Percentiles rank a stretch among this genome's conserved stretches.
These are phyloP conservation scores for Ophiostoma fasciatum DNA, from an alignment of 2,329 filamentous ascomycete genomes.

Conservation along the genomic window DNA sequence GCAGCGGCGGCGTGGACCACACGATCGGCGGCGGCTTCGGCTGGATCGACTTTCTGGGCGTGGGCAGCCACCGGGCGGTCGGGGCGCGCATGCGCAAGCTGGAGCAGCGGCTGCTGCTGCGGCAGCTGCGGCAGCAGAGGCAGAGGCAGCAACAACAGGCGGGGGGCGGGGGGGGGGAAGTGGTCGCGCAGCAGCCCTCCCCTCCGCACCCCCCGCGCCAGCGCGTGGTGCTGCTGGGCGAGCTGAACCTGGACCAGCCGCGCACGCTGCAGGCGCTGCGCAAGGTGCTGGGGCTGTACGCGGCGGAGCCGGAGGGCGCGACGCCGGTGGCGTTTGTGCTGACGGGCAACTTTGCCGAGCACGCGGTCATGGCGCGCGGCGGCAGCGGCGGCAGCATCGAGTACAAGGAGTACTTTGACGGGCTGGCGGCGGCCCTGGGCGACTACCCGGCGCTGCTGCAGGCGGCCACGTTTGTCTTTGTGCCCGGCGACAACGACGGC, in stretches of 20 bases:
- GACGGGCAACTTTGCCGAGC: slow-evolving; percentile 66
- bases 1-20: slow-evolving; percentile 35
- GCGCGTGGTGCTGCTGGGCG: slow-evolving; percentile 62
- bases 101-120: slow-evolving; percentile 49
- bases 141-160: too few relatives aligned
- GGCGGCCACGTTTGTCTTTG: slow-evolving; percentile 73
- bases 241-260: slow-evolving; percentile 75
- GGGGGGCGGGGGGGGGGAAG: too few relatives aligned
- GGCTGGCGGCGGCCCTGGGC: slow-evolving; percentile 63
- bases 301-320: slow-evolving; percentile 43
- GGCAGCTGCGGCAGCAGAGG: slow-evolving; percentile 12
- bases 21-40: slow-evolving; percentile 73
- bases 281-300: slow-evolving; percentile 64
- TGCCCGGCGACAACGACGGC: slow-evolving; percentile 94
- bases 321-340: slow-evolving; percentile 69
- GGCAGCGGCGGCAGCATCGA: slow-evolving; percentile 73
- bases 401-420: slow-evolving; percentile 94
- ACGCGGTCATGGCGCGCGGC: slow-evolving; percentile 50
- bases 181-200: neutral
- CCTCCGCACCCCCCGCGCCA: slow-evolving; percentile 24
- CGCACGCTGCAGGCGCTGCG: slow-evolving; percentile 67
- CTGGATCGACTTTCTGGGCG: slow-evolving; percentile 91
- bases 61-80: slow-evolving; percentile 75
- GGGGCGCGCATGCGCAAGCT: slow-evolving; percentile 72
- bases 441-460: slow-evolving; percentile 74